Base-by-base conservation (phyloP, 2,329 filamentous ascomycete species). In the Talaromyces verruculosus region DNA sequence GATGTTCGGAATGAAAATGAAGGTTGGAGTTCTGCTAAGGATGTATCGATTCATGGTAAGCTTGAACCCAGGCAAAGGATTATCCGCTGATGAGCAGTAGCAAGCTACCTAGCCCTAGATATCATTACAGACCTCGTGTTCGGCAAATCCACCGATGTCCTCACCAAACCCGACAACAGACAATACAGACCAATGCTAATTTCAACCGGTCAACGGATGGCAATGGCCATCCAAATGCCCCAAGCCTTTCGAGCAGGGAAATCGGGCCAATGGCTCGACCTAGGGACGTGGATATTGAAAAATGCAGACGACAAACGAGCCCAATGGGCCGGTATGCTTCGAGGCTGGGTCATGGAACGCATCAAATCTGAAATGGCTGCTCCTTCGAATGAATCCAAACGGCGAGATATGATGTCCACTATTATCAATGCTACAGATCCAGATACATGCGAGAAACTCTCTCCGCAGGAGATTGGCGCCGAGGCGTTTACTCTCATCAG, bases 171-270 rank as follows among this genome's bases (percentile, higher is more conserved):
- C 13, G 63, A 64, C 30, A 45, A 64, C 41, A 45, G 63, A 41
- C 53, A 64, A 37, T 64, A 58, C 53, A 59, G 41, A 51, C 53
- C 63, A 22, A 45, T 64, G 28, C 30, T 64, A 11, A 17, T 64
- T 5, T 58, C 53, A 13, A 59, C 62, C 3, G 62, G 62, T 6
- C 17, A 37, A 30, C 62, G 62, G n/a, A 64, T 64, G 62, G 55
- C 53, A 28, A 64, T 64, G 62, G 62, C 62, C 10, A 28, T 59
- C 8, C 62, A 64, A 41, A 64, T 64, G 62, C 62, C 62, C 15
- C 30, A 45, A 47, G 53, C 53, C 8, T 64, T 64, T 3, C 62
- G 53, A 8, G 28, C 53, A 37, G 62, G 62, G 15, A 25, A n/a
- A 11, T 64, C 62, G 15, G 51, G 62, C 3, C 62, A 64, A 22